These are phyloP conservation scores for Coccomyxa sp. DNA, from an alignment of 139 green algal genomes.

Conservation along the genomic window DNA sequence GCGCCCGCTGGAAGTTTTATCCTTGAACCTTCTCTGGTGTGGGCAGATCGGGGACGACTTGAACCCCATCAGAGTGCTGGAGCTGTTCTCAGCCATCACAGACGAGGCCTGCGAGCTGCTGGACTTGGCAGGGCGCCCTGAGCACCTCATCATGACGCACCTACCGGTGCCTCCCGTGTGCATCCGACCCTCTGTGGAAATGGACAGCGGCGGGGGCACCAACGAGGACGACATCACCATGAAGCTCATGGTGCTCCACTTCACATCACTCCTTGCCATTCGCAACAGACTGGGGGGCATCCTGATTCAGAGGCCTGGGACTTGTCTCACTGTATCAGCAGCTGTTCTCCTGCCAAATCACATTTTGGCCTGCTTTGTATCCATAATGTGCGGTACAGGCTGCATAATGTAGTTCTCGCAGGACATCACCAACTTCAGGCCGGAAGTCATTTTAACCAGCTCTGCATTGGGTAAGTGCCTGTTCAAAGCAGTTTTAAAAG, in stretches of 20 bases:
- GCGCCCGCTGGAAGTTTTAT: too few relatives aligned
- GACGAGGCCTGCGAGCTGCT: conserved; percentile 55
- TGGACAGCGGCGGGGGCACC: conserved; percentile 82
- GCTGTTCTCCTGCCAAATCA: background rate
- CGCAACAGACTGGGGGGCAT: too few relatives aligned
- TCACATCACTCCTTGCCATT: background rate
- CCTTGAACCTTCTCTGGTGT: background rate
- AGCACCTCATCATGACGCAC: conserved; percentile 81
- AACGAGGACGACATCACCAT: conserved; percentile 99
- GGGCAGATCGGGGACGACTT: conserved; percentile 81
- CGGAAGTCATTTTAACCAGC: too few relatives aligned
- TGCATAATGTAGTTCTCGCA: too few relatives aligned
- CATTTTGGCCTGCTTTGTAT: too few relatives aligned
- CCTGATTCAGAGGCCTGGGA: too few relatives aligned
- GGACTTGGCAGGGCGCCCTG: conserved; percentile 64
- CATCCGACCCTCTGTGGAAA: conserved; percentile 95
- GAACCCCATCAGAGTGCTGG: conserved; percentile 79
- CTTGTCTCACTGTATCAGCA: background rate
- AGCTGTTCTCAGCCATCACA: conserved; percentile 76
- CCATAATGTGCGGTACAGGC: too few relatives aligned
- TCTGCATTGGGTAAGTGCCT: too few relatives aligned
- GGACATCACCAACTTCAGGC: too few relatives aligned
- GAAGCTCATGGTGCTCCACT: conserved; percentile 78
- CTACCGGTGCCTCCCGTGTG: conserved; percentile 91
- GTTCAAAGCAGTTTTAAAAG: too few relatives aligned